Evolutionary conservation across 495 filamentous ascomycete genomes (phyloP).

Genomic region (Xylaria grammica): DNA sequence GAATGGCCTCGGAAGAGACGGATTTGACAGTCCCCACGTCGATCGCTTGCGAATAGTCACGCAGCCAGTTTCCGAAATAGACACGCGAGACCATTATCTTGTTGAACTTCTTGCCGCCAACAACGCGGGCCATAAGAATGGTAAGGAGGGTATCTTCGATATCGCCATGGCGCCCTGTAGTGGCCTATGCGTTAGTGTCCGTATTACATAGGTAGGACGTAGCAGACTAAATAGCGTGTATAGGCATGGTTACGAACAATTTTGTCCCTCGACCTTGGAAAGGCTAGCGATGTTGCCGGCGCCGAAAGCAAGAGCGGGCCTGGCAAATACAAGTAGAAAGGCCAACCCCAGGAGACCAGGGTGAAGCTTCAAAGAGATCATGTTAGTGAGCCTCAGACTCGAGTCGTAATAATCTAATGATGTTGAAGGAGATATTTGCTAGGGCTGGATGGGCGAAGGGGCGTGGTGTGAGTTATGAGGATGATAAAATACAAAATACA

Average conservation of each 20-base stretch:
- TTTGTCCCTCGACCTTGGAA: slow-evolving; percentile 78
- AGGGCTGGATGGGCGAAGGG: neutral
- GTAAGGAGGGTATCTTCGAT: slow-evolving; percentile 88
- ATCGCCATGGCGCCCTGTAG: slow-evolving; percentile 84
- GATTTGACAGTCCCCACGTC: slow-evolving; percentile 89
- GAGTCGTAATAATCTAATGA: neutral
- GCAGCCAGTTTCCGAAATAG: slow-evolving; percentile 90
- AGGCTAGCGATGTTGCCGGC: slow-evolving; percentile 83
- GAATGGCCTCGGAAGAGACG: slow-evolving; percentile 86
- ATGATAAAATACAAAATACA: neutral
- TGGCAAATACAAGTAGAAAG: slow-evolving; percentile 52
- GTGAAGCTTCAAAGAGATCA: slow-evolving; percentile 48
- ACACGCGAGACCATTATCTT: slow-evolving; percentile 86
- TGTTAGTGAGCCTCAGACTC: slow-evolving; percentile 21
- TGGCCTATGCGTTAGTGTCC: slow-evolving; percentile 2
- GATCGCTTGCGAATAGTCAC: slow-evolving; percentile 81
- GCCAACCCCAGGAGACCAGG: slow-evolving; percentile 50
- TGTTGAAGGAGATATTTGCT: neutral
- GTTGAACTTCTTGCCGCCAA: slow-evolving; percentile 83
- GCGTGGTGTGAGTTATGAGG: neutral
- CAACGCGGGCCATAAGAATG: slow-evolving; percentile 73
- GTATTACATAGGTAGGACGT: neutral
- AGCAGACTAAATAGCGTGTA: neutral
- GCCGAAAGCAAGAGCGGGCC: slow-evolving; percentile 78
- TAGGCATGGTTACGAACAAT: slow-evolving; percentile 57